These are phyloP conservation scores for Sherardia arvensis DNA, from an alignment of 257 asterid genomes.

Conservation along the genomic window DNA sequence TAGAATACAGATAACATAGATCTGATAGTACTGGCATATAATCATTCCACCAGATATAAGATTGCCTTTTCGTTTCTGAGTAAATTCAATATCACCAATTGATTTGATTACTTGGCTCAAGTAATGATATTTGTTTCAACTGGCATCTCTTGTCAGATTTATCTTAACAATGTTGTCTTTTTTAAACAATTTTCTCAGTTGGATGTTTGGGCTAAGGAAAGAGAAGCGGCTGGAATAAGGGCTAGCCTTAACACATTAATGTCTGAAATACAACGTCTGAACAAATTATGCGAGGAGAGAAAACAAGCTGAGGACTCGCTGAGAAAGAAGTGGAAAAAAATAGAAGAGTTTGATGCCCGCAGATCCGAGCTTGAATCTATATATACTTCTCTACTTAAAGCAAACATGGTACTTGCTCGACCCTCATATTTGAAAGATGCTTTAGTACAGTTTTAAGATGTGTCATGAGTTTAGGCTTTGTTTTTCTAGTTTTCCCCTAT, in stretches of 20 bases:
- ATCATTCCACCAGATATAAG: background rate
- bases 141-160: background rate
- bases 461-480: background rate
- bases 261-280: slow-evolving; percentile 85
- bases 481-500: background rate
- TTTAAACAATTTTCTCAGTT: slow-evolving; percentile 33
- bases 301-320: slow-evolving; percentile 96
- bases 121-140: background rate
- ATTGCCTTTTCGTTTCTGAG: background rate
- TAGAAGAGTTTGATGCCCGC: slow-evolving; percentile 95
- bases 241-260: slow-evolving; percentile 73
- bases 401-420: slow-evolving; percentile 57
- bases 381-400: slow-evolving; percentile 73
- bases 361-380: slow-evolving; percentile 89
- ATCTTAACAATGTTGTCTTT: background rate
- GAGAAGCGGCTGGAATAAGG: slow-evolving; percentile 87
- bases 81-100: background rate
- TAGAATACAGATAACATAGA: background rate
- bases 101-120: background rate
- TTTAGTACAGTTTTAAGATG: background rate
- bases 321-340: slow-evolving; percentile 95
- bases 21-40: background rate
- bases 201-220: slow-evolving; percentile 97
- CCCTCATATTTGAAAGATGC: background rate
- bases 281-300: slow-evolving; percentile 86